Base-by-base conservation (phyloP, 345 rosid genomes). In the Dipteronia sinensis region DNA sequence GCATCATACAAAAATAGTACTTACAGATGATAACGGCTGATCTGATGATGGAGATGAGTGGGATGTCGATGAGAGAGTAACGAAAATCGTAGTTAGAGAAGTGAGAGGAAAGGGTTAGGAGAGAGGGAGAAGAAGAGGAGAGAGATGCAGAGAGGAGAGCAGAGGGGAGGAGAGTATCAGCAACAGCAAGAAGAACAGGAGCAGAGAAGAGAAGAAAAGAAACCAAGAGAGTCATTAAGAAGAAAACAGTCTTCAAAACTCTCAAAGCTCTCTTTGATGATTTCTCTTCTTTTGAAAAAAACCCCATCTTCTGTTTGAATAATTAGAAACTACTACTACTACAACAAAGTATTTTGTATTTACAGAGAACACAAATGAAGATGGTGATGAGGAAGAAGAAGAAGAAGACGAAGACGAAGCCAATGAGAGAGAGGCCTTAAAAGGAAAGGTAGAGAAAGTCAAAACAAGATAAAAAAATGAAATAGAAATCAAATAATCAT, bases 1-100 rank as follows among this genome's bases (percentile, higher is more conserved):
- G 10, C 10, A 9, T 1, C 10, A 40, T 0, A 7, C 20, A 1
- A 12, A n/a, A 0, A 0, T 4, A 31, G 6, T 62, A 85, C 98
- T 90, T 80, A 96, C 99, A 96, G 78, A 96, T 80, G 77, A 96
- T 96, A 74, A 93, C 81, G 3, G 89, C 90, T 56, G 99, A 96
- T 90, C 99, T 82, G 77, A 88, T 13, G 82, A 92, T 82, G 66
- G 98, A 96, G 29, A 92, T 76, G 58, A 96, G 80, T 0, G 99
- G 98, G 11, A 94, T 90, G 74, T 94, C 98, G 40, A 94, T 71
- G 66, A 92, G 92, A n/a, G 98, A 94, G 82, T 82, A 87, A 17
- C 97, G 88, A 22, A 94, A 94, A 79, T 92, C 92, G 71, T 86
- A 91, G 81, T 91, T 77, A 31, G 13, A 25, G 69, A 89, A 65